phyloP scores from a whole-genome alignment of 2,329 filamentous ascomycete species.

The Ophiostoma piceae region DNA sequence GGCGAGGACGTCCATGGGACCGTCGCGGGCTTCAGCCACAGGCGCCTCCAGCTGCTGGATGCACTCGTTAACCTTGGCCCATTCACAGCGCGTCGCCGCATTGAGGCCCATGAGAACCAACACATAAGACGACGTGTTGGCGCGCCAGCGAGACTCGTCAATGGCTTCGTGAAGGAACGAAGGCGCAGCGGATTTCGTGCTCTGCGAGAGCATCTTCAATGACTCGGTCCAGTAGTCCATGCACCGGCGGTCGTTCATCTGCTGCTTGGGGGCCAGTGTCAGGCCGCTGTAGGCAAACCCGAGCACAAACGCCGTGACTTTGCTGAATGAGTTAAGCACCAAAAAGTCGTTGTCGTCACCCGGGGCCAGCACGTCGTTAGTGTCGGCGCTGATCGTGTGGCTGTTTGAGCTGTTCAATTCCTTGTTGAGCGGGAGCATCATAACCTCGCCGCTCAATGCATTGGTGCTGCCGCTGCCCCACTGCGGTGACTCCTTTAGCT shows the following conservation, averaged over 20 bases:
- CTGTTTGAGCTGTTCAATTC: slow-evolving; percentile 39
- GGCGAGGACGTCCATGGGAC: slow-evolving; percentile 49
- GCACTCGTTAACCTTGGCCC: slow-evolving; percentile 56
- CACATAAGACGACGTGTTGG: slow-evolving; percentile 61
- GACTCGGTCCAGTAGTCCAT: slow-evolving; percentile 40
- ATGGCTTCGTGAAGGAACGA: slow-evolving; percentile 53
- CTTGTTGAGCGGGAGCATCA: slow-evolving; percentile 53
- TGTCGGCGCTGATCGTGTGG: slow-evolving; percentile 53
- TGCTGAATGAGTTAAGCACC: slow-evolving; percentile 56
- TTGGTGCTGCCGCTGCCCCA: slow-evolving; percentile 39
- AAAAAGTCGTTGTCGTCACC: slow-evolving; percentile 51
- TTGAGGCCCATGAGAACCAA: slow-evolving; percentile 67
- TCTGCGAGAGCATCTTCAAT: slow-evolving; percentile 33
- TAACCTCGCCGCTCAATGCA: slow-evolving; percentile 42
- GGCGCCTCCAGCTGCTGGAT: slow-evolving; percentile 49
- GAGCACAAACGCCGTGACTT: slow-evolving; percentile 52
- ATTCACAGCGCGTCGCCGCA: slow-evolving; percentile 65
- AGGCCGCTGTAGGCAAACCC: slow-evolving; percentile 53
- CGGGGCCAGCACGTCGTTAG: slow-evolving; percentile 47
- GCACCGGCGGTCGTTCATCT: slow-evolving; percentile 35
- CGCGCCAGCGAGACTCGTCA: slow-evolving; percentile 58
- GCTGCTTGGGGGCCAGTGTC: slow-evolving; percentile 37
- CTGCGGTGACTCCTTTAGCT: slow-evolving; percentile 41
- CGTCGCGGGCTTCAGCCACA: slow-evolving; percentile 39
- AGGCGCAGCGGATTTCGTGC: slow-evolving; percentile 35